Conservation (phyloP, 345 rosid genomes). For the Pseudoturritis turrita region DNA sequence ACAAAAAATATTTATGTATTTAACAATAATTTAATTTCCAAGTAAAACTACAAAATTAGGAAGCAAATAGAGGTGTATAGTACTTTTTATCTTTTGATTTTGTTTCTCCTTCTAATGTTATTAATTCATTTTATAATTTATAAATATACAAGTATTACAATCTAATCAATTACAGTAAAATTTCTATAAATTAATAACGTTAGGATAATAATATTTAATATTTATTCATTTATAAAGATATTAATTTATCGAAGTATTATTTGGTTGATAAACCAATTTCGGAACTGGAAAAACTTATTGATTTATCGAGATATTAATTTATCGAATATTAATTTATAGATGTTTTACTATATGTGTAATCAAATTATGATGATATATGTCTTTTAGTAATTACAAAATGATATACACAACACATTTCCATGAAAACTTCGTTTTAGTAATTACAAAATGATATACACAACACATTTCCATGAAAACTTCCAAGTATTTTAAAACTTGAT, state of each 20-base stretch:
- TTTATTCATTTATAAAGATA: no score
- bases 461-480: not conserved
- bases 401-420: not conserved
- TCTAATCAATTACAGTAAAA: not conserved
- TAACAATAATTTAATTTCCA: not conserved
- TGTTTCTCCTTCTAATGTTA: not conserved
- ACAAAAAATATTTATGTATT: not conserved
- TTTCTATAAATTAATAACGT: no score
- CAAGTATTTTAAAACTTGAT: not conserved
- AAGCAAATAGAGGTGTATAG: not conserved
- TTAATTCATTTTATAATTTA: not conserved
- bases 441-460: not conserved
- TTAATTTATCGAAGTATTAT: no score
- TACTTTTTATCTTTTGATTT: not conserved
- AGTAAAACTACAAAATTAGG: not conserved
- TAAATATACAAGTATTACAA: not conserved
- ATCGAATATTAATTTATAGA: no score
- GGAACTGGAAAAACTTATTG: no score
- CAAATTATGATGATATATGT: no score
- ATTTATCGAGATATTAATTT: no score
- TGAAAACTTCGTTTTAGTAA: not conserved
- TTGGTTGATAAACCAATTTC: no score
- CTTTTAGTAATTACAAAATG: no score
- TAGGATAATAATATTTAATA: no score
- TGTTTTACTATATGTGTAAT: no score